phyloP scores from a whole-genome alignment of 1,139 yeast genomes.

The Meyerozyma carpophila region DNA sequence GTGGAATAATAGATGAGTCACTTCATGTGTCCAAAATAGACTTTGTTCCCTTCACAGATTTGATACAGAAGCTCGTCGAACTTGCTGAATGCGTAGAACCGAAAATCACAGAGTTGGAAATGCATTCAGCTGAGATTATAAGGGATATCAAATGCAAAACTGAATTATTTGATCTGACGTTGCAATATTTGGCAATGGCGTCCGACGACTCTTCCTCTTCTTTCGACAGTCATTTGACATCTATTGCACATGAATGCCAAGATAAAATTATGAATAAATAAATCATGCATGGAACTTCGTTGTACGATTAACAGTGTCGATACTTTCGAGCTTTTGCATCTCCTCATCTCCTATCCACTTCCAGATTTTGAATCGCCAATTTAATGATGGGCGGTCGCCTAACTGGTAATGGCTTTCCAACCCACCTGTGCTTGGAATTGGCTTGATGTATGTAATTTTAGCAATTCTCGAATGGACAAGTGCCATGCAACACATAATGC shows the following conservation, averaged over 20 bases:
- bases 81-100: background rate
- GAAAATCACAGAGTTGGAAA: background rate
- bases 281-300: background rate
- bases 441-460: conserved; percentile 55
- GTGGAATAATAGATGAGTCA: background rate
- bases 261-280: background rate
- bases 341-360: conserved; percentile 10
- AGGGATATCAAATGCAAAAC: background rate
- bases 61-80: background rate
- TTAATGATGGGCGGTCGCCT: conserved; percentile 41
- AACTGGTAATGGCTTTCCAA: conserved; percentile 69
- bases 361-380: conserved; percentile 15
- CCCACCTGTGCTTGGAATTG: conserved; percentile 31
- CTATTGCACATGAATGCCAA: background rate
- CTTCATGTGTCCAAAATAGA: background rate
- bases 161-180: background rate
- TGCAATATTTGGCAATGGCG: background rate
- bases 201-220: background rate
- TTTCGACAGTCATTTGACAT: background rate
- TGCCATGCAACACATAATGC: conserved; percentile 97
- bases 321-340: background rate
- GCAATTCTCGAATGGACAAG: conserved; percentile 82
- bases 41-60: background rate
- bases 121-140: background rate
- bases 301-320: background rate